Percentiles rank a stretch among this genome's conserved stretches.
These are phyloP conservation scores for Xerocomellus amylosporus DNA, from an alignment of 768 basidiomycete species.

Conservation along the genomic window DNA sequence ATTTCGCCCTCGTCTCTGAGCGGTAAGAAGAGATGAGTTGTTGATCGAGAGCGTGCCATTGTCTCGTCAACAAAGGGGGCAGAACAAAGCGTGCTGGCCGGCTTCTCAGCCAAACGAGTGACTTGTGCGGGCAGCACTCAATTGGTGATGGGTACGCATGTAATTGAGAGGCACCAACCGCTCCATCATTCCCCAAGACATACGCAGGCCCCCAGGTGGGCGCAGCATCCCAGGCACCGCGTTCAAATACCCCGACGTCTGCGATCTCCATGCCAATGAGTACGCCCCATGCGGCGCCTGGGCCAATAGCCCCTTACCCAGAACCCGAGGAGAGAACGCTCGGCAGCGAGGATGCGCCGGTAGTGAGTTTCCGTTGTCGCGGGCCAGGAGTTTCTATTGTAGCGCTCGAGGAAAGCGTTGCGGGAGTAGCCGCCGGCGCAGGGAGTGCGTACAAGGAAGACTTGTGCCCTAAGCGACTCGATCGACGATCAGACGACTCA, in stretches of 20 bases:
- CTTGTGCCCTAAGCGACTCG: conserved; percentile 41
- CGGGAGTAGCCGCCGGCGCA: conserved; percentile 63
- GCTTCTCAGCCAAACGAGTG: conserved; percentile 67
- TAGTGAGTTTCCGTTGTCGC: conserved; percentile 25
- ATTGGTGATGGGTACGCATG: conserved; percentile 50
- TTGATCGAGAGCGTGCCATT: conserved; percentile 46
- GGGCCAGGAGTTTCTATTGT: conserved; percentile 50
- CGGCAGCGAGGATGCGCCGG: conserved; percentile 7
- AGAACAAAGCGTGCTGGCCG: conserved; percentile 51
- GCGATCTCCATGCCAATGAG: conserved; percentile 92
- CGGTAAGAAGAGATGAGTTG: conserved; percentile 87
- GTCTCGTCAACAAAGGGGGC: neutral
- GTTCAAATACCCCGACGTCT: conserved; percentile 75
- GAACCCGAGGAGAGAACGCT: conserved; percentile 27
- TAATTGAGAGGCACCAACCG: conserved; percentile 43
- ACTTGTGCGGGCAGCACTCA: conserved; percentile 47
- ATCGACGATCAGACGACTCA: neutral
- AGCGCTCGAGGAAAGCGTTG: conserved; percentile 44
- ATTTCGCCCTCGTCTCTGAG: conserved; percentile 73
- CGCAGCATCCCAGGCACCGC: conserved; percentile 84
- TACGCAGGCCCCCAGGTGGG: conserved; percentile 85
- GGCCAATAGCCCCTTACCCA: conserved; percentile 38
- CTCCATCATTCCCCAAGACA: conserved; percentile 73
- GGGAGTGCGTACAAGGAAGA: conserved; percentile 78
- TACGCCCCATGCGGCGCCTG: conserved; percentile 74